Evolutionary conservation across 192 early-diverging fungal species (phyloP).

Genomic region (Entomortierella chlamydospora): DNA sequence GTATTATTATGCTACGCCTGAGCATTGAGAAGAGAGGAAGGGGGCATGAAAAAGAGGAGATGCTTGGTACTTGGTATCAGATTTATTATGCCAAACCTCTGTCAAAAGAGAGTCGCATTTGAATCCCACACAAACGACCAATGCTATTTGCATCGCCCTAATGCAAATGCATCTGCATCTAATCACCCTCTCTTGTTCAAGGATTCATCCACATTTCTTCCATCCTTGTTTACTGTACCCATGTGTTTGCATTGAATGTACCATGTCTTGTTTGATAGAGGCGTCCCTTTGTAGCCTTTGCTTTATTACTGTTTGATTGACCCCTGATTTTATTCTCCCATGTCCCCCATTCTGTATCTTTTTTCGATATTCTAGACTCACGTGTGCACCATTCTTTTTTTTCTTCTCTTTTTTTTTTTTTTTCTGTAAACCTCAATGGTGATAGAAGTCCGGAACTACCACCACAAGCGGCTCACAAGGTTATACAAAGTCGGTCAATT

Average conservation of each 20-base stretch:
- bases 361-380: constrained; percentile 2
- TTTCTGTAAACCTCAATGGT: background rate
- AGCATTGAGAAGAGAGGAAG: background rate
- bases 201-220: too few species aligned
- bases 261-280: too few species aligned
- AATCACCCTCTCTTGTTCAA: too few species aligned
- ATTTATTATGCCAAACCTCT: too few species aligned
- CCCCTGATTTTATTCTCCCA: constrained; percentile 26
- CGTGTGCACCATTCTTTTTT: background rate
- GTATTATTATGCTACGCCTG: background rate
- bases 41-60: too few species aligned
- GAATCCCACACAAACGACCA: too few species aligned
- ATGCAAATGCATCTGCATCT: too few species aligned
- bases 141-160: too few species aligned
- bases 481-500: constrained; percentile 11
- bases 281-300: constrained; percentile 4
- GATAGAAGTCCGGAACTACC: constrained; percentile 4
- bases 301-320: background rate
- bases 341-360: background rate
- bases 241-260: too few species aligned
- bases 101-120: too few species aligned
- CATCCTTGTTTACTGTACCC: too few species aligned
- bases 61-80: too few species aligned
- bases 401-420: background rate
- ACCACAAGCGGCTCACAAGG: constrained; percentile 7